phyloP scores from a whole-genome alignment of 139 green algal species.

The Volvox reticuliferus region DNA sequence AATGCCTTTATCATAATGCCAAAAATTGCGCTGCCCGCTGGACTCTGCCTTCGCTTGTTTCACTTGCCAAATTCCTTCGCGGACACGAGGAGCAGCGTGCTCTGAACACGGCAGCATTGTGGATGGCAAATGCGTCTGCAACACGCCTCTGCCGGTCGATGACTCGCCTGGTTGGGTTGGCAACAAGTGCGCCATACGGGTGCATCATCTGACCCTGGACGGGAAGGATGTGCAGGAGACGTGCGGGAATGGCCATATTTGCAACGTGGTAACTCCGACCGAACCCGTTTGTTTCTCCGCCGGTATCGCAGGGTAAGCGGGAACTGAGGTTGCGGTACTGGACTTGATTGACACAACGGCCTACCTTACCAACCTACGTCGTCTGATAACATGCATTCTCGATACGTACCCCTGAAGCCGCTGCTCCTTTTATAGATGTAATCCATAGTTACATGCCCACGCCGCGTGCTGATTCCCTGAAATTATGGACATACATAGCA shows the following conservation, averaged over 20 bases:
- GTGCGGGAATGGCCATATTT: neutral
- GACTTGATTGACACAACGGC: no score
- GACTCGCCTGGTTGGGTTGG: neutral
- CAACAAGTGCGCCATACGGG: neutral
- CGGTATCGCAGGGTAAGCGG: constrained; percentile 19
- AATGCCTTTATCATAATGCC: neutral
- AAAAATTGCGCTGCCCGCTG: neutral
- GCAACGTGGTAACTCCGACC: neutral
- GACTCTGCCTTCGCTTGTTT: neutral
- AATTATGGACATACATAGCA: no score
- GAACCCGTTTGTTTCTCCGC: constrained; percentile 29
- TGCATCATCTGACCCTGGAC: constrained; percentile 9
- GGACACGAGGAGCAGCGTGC: neutral
- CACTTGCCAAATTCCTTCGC: neutral
- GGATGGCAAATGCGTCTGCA: constrained; percentile 29
- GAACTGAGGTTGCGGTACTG: no score
- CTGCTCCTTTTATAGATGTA: no score
- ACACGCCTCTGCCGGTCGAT: neutral
- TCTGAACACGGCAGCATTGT: neutral
- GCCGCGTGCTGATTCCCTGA: no score
- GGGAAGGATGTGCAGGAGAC: constrained; percentile 26
- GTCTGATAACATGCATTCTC: no score
- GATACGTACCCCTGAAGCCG: no score
- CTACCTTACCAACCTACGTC: no score
- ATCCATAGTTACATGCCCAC: no score